Evolutionary conservation across 306 rosid genomes (phyloP).

Genomic region (Dalbergia cochinchinensis): DNA sequence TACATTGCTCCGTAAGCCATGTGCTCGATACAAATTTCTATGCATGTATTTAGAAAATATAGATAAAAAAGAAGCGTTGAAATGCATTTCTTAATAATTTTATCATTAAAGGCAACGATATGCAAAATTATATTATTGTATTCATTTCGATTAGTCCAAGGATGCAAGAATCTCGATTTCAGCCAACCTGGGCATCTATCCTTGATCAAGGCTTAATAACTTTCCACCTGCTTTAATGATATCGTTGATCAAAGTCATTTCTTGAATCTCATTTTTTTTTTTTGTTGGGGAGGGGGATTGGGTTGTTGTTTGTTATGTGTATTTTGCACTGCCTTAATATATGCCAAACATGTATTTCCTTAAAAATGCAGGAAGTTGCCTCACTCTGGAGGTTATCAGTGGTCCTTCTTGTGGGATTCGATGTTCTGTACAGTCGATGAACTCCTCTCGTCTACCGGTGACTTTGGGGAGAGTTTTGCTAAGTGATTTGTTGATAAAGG

Average conservation of each 20-base stretch:
- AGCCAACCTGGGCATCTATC: too few relatives aligned
- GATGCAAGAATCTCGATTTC: too few relatives aligned
- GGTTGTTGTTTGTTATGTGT: slow-evolving; percentile 25
- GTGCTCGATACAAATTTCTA: too few relatives aligned
- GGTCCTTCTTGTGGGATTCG: slow-evolving; percentile 84
- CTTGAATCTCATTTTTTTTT: slow-evolving; percentile 43
- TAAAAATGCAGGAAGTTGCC: slow-evolving; percentile 97
- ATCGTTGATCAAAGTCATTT: slow-evolving; percentile 79
- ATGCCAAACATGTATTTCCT: slow-evolving; percentile 67
- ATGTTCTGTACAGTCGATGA: slow-evolving; percentile 64
- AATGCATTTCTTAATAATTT: too few relatives aligned
- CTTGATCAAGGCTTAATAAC: too few relatives aligned
- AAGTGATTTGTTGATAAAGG: slow-evolving; percentile 78
- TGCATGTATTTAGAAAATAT: too few relatives aligned
- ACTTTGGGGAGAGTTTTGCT: slow-evolving; percentile 89
- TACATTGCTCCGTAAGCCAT: too few relatives aligned
- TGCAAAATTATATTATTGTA: too few relatives aligned
- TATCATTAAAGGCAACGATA: too few relatives aligned
- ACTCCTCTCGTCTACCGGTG: slow-evolving; percentile 68
- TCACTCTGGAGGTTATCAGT: slow-evolving; percentile 85
- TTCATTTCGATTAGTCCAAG: too few relatives aligned
- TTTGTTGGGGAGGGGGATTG: not conserved
- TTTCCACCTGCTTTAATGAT: too few relatives aligned
- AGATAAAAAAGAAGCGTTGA: too few relatives aligned
- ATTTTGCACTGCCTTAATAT: slow-evolving; percentile 44